phyloP scores from a whole-genome alignment of 2,329 filamentous ascomycete species.

The Talaromyces sp. region DNA sequence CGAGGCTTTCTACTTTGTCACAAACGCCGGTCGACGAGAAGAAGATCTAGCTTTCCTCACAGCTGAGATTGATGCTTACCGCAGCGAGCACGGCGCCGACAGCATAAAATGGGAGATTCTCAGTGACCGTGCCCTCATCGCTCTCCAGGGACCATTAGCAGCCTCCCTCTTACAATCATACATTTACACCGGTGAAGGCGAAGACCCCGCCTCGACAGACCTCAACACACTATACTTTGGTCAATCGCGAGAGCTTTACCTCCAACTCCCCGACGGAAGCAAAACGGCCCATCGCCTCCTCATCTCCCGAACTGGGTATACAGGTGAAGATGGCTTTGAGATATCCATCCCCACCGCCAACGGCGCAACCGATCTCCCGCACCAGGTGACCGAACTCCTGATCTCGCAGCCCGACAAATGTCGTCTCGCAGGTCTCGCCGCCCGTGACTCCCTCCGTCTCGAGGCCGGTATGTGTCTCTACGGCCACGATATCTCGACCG shows the following conservation, averaged over 20 bases:
- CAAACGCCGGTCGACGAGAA: conserved; percentile 85
- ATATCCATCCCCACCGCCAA: conserved; percentile 70
- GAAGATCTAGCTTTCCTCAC: conserved; percentile 80
- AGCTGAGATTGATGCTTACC: conserved; percentile 63
- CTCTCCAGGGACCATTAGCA: conserved; percentile 81
- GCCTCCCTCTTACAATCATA: conserved; percentile 64
- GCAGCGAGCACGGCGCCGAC: conserved; percentile 49
- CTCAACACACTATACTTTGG: conserved; percentile 78
- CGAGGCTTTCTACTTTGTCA: conserved; percentile 85
- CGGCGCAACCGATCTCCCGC: conserved; percentile 50
- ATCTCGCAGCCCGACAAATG: conserved; percentile 64
- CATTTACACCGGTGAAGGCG: conserved; percentile 49
- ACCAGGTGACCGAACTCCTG: conserved; percentile 63
- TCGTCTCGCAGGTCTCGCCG: conserved; percentile 81
- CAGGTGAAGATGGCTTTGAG: conserved; percentile 97
- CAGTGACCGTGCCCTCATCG: conserved; percentile 72
- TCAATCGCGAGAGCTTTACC: conserved; percentile 61
- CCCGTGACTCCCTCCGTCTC: conserved; percentile 84
- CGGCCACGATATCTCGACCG: conserved; percentile 90
- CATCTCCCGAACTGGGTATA: conserved; percentile 88
- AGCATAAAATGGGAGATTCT: conserved; percentile 67
- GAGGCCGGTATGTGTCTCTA: conserved; percentile 99
- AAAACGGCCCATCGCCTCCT: conserved; percentile 56
- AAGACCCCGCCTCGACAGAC: conserved; percentile 45
- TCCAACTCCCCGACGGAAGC: conserved; percentile 58